A percentile compares a stretch with the other conserved stretches of the same genome.
Evolutionary conservation across 345 rosid species (phyloP).

Genomic region (Hibiscus mutabilis): DNA sequence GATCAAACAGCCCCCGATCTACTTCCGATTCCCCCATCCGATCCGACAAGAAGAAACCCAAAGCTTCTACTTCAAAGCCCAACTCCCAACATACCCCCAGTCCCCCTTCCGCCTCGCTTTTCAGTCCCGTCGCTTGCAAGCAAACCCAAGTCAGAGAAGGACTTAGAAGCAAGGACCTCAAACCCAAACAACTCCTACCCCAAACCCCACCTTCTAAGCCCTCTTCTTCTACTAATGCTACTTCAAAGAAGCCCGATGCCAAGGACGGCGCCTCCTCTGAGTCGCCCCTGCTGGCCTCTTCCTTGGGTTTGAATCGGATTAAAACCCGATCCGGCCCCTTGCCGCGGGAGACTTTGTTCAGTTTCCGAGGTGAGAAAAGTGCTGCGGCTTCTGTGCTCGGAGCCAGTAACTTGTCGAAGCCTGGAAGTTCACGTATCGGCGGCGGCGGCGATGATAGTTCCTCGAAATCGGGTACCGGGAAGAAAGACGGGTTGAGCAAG

Average conservation of each 20-base stretch:
- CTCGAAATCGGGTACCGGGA: slow-evolving; percentile 32
- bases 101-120: slow-evolving; percentile 10
- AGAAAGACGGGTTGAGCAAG: slow-evolving; percentile 17
- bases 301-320: slow-evolving; percentile 85
- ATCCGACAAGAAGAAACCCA: slow-evolving; percentile 80
- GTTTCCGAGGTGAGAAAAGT: slow-evolving; percentile 56
- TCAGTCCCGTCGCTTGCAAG: slow-evolving; percentile 25
- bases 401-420: slow-evolving; percentile 76
- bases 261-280: slow-evolving; percentile 47
- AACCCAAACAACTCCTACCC: slow-evolving; percentile 23
- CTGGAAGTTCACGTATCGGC: slow-evolving; percentile 4
- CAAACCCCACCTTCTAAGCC: slow-evolving; percentile 24
- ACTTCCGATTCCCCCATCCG: slow-evolving; percentile 81
- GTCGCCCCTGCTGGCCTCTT: slow-evolving; percentile 83
- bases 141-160: slow-evolving; percentile 56
- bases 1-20: slow-evolving; percentile 88
- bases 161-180: slow-evolving; percentile 49
- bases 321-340: slow-evolving; percentile 96
- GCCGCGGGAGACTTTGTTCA: slow-evolving; percentile 77
- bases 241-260: slow-evolving; percentile 29
- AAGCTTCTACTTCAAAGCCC: slow-evolving; percentile 37
- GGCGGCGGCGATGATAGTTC: slow-evolving; percentile 33
- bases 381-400: slow-evolving; percentile 36
- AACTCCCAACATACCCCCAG: slow-evolving; percentile 20
- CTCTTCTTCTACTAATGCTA: slow-evolving; percentile 28